These are phyloP conservation scores for Ganoderma resinaceum DNA, from an alignment of 1,284 basidiomycete species.

Conservation along the genomic window DNA sequence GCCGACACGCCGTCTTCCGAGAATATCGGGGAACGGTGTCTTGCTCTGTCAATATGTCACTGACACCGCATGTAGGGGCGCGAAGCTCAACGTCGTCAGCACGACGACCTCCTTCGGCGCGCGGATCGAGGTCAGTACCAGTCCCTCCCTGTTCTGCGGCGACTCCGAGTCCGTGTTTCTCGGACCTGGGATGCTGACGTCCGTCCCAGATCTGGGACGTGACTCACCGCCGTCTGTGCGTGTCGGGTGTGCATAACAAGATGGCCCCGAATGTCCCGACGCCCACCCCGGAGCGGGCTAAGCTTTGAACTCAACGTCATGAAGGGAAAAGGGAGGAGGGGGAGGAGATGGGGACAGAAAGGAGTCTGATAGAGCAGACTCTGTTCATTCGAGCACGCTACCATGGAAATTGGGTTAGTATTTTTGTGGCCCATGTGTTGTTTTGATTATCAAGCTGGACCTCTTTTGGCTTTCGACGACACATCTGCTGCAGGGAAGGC, in stretches of 20 bases:
- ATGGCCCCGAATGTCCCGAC: slow-evolving; percentile 30
- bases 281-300: background rate
- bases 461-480: too few species aligned
- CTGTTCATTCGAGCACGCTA: too few species aligned
- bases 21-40: background rate
- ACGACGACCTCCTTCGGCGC: slow-evolving; percentile 18
- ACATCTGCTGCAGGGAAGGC: too few species aligned
- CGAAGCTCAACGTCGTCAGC: slow-evolving; percentile 19
- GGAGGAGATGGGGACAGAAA: too few species aligned
- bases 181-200: background rate
- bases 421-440: background rate
- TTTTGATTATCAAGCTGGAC: too few species aligned
- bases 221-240: slow-evolving; percentile 45
- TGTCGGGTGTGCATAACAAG: slow-evolving; percentile 52
- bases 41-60: background rate
- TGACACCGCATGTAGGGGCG: slow-evolving; percentile 4
- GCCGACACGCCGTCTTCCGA: background rate
- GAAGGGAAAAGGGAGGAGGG: too few species aligned
- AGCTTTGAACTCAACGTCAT: background rate
- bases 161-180: slow-evolving; percentile 7
- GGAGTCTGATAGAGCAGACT: too few species aligned
- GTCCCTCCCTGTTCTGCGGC: too few species aligned
- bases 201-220: slow-evolving; percentile 43
- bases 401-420: too few species aligned
- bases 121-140: slow-evolving; percentile 17